Evolutionary conservation across 2,329 filamentous ascomycete genomes (phyloP).

Genomic region (Blastomyces percursus): DNA sequence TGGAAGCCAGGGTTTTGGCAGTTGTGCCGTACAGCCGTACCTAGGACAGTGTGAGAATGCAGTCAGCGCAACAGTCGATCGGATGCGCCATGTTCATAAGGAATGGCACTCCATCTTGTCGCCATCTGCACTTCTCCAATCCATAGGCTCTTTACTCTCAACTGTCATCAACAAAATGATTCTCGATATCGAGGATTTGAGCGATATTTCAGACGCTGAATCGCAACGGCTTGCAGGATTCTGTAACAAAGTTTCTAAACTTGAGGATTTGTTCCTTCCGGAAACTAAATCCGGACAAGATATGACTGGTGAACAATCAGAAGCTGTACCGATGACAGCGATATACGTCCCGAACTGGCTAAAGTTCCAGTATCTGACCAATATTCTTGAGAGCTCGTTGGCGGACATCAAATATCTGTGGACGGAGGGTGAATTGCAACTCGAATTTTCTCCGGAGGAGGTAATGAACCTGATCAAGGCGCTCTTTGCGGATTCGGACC

Average conservation of each 20-base stretch:
- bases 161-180: constrained; percentile 50
- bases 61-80: constrained; percentile 46
- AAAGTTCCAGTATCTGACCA: constrained; percentile 53
- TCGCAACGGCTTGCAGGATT: constrained; percentile 48
- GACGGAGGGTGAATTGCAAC: constrained; percentile 51
- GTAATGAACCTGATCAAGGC: constrained; percentile 54
- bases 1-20: constrained; percentile 50
- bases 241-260: constrained; percentile 44
- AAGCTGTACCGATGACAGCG: constrained; percentile 43
- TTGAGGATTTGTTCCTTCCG: constrained; percentile 48
- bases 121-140: constrained; percentile 50
- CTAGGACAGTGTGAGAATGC: constrained; percentile 50
- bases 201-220: constrained; percentile 54
- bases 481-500: constrained; percentile 52
- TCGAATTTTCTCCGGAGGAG: constrained; percentile 52
- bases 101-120: constrained; percentile 50
- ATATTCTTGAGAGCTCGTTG: constrained; percentile 52
- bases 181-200: constrained; percentile 50
- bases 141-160: constrained; percentile 47
- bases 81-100: constrained; percentile 45
- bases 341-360: constrained; percentile 54
- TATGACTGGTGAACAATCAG: neutral
- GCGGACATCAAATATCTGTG: constrained; percentile 57
- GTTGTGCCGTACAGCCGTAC: constrained; percentile 49
- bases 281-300: constrained; percentile 21